Base-by-base conservation (phyloP, 805 yeast genomes). In the Candida insectorum region DNA sequence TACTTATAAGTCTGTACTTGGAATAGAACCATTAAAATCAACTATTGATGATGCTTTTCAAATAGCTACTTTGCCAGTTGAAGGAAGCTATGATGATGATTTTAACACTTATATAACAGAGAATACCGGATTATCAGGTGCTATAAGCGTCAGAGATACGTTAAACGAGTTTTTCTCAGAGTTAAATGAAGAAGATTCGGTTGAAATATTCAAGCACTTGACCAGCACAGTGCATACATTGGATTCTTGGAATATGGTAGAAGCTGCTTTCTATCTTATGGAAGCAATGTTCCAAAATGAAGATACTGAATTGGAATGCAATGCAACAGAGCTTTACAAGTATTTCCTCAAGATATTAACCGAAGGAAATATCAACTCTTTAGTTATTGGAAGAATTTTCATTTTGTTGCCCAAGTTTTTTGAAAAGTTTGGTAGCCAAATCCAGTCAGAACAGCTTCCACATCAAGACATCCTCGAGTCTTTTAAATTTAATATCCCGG, bases 61-160 rank as follows among this genome's bases (percentile, higher is more conserved):
- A 3, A 52, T 73, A 6, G 54, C 77, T 5, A 48, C 56, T 8
- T 47, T 80, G 9, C 68, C 81, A 2, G 37, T 47, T 1, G 69
- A 63, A 4, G 71, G 65, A 22, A 71, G 69, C 4, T 85, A 81
- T 69, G 52, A 56, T 3, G 64, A 60, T 2, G 89, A 88, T 49
- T 73, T 78, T 49, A 86, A 88, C 48, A 58, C 55, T 3, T 87
- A 77, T 53, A 84, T 86, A 5, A 74, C 88, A 2, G 81, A 77
- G 22, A 88, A 85, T 36, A 69, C 85, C 2, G 96, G 87, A 2
- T 66, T 88, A 20, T 60, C 80, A 0, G 60, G 79, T 0, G 74
- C 72, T 4, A 27, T 44, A 1, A 56, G 71, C 2, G 72, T 80
- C 1, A 71, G 97, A 33, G 82, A 79, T 30, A 71, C 83, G 0